Evolutionary conservation across 139 green algal species (phyloP), one percentile per base, ranked within the genome.

Genomic region (Chlamydomonas sp.): DNA sequence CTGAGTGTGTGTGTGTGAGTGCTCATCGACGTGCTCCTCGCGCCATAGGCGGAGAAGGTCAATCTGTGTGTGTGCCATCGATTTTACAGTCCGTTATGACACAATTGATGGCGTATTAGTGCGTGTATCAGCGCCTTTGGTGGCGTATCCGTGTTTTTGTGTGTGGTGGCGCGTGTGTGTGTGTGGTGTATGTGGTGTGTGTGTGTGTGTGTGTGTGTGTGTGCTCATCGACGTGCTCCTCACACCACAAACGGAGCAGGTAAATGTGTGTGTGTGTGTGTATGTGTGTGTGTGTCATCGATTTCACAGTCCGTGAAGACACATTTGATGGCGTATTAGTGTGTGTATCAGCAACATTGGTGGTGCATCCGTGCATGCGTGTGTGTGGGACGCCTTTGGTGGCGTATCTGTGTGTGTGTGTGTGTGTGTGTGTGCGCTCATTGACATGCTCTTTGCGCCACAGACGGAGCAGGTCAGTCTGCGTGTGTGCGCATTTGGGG

Each of bases 141-240:
- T 39, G n/a, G 47, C 61, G 39, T 61, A 35, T 66, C 29, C 10
- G 31, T 8, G 58, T 30, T 29, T 37, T 28, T 30, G 10, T 66
- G 58, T 71, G 47, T n/a, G n/a, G n/a, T n/a, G n/a, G n/a, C n/a
- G n/a, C n/a, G n/a, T 20, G 20, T 54, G 43, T 54, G 29, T 60
- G 38, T 5, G 10, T 5, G 20, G 5, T 22, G 20, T 47, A 47
- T 3, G 36, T 22, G 5, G 58, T 13, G 5, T 47, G 36, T 5
- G 36, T 47, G 36, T 28, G 5, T n/a, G n/a, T n/a, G n/a, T n/a
- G n/a, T n/a, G n/a, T n/a, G n/a, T n/a, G n/a, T n/a, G n/a, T n/a
- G n/a, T n/a, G n/a, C n/a, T n/a, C n/a, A n/a, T n/a, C n/a, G n/a
- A n/a, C n/a, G n/a, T n/a, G n/a, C n/a, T n/a, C n/a, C n/a, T n/a